Evolutionary conservation across 208 protist genomes (phyloP).

Genomic region (Trypanosoma boissoni): DNA sequence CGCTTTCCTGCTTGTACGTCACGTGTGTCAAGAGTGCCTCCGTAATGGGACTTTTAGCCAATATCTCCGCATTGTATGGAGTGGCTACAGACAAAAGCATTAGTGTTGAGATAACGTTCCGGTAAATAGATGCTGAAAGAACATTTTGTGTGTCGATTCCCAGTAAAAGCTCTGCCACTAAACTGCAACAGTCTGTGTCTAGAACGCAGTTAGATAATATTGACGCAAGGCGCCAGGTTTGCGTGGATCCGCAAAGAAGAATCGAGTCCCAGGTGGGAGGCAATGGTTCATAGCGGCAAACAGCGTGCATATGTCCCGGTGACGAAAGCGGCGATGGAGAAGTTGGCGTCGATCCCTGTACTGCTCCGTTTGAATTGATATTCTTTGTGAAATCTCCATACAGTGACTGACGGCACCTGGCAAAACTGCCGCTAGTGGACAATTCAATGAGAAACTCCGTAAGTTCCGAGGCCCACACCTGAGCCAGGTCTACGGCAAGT

Average conservation of each 20-base stretch:
- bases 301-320: background rate
- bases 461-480: constrained; percentile 61
- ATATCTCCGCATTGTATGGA: constrained; percentile 51
- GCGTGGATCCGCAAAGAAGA: constrained; percentile 41
- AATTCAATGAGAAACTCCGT: constrained; percentile 70
- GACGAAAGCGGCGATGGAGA: constrained; percentile 14
- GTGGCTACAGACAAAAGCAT: constrained; percentile 66
- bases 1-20: constrained; percentile 52
- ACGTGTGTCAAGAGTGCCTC: constrained; percentile 56
- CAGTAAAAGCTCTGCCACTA: constrained; percentile 54
- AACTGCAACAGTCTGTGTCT: constrained; percentile 20
- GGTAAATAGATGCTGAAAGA: constrained; percentile 61
- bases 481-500: constrained; percentile 32
- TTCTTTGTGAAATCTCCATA: constrained; percentile 8
- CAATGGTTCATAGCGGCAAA: constrained; percentile 49
- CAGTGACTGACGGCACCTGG: constrained; percentile 37
- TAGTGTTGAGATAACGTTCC: constrained; percentile 54
- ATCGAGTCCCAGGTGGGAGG: constrained; percentile 64
- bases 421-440: constrained; percentile 64
- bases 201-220: constrained; percentile 52
- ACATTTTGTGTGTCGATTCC: constrained; percentile 46
- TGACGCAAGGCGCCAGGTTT: constrained; percentile 68
- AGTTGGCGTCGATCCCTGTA: constrained; percentile 4
- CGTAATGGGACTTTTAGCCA: constrained; percentile 48
- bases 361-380: background rate